phyloP scores from a whole-genome alignment of 2,329 filamentous ascomycete species.

The Didymella glomerata region DNA sequence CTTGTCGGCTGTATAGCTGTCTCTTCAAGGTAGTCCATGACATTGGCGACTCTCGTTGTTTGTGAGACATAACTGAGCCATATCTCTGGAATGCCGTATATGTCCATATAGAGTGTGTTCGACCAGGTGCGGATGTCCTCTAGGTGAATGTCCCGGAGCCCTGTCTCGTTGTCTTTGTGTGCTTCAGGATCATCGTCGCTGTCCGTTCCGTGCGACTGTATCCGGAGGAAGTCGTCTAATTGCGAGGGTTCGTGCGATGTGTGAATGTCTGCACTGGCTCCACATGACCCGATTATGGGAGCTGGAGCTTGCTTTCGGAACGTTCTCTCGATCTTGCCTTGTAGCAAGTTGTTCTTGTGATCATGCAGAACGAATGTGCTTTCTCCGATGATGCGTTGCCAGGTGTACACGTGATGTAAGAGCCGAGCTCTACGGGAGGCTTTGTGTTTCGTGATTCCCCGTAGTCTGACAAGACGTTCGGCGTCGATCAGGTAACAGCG shows the following conservation, averaged over 20 bases:
- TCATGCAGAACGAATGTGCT: slow-evolving; percentile 47
- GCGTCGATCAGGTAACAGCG: slow-evolving; percentile 54
- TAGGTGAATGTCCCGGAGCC: slow-evolving; percentile 52
- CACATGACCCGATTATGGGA: slow-evolving; percentile 22
- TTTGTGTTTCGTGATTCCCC: slow-evolving; percentile 49
- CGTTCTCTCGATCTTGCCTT: slow-evolving; percentile 18
- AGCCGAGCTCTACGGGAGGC: slow-evolving; percentile 56
- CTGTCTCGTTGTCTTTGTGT: slow-evolving; percentile 45
- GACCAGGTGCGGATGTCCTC: slow-evolving; percentile 36
- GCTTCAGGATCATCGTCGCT: slow-evolving; percentile 53
- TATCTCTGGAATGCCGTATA: slow-evolving; percentile 56
- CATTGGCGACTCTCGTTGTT: slow-evolving; percentile 55
- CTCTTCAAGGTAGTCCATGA: slow-evolving; percentile 27
- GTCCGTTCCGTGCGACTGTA: slow-evolving; percentile 47
- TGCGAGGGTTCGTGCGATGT: slow-evolving; percentile 36
- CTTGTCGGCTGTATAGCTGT: slow-evolving; percentile 20
- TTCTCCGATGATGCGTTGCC: slow-evolving; percentile 30
- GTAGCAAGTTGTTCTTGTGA: slow-evolving; percentile 18
- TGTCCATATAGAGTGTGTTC: slow-evolving; percentile 49
- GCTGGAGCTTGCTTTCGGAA: slow-evolving; percentile 4
- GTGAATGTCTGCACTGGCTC: slow-evolving; percentile 15
- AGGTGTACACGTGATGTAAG: slow-evolving; percentile 49
- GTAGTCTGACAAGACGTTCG: slow-evolving; percentile 54
- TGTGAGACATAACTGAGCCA: slow-evolving; percentile 57
- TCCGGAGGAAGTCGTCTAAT: slow-evolving; percentile 53